Evolutionary conservation across 2,329 filamentous ascomycete species (phyloP).

Genomic region (Ascochyta pisi): DNA sequence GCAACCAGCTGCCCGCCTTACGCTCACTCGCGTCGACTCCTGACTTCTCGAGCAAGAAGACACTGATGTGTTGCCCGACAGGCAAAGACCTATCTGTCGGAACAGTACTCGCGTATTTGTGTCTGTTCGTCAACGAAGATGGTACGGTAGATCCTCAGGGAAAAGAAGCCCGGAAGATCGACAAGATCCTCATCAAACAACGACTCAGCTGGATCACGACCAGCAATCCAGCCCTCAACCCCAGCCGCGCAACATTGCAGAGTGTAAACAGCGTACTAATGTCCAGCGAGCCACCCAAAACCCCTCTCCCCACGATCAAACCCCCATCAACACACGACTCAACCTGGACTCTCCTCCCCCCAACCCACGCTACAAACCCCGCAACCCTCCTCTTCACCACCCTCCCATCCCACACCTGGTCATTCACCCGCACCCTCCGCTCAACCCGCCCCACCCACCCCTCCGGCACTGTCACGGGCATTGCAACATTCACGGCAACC

Average conservation of each 20-base stretch:
- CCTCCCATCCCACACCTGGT: constrained; percentile 57
- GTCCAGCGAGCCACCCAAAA: constrained; percentile 35
- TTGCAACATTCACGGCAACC: constrained; percentile 58
- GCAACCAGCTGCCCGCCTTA: constrained; percentile 71
- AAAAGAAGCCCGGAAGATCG: constrained; percentile 52
- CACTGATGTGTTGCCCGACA: constrained; percentile 71
- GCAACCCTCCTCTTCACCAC: constrained; percentile 20
- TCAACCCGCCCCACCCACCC: constrained; percentile 67
- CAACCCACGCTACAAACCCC: background rate
- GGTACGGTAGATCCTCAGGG: constrained; percentile 52
- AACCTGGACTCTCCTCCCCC: background rate
- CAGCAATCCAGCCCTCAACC: constrained; percentile 79
- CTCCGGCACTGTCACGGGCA: constrained; percentile 70
- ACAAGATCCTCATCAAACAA: constrained; percentile 79
- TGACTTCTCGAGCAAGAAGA: constrained; percentile 5
- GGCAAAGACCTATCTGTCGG: constrained; percentile 84
- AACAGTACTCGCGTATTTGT: constrained; percentile 76
- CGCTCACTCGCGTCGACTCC: constrained; percentile 57
- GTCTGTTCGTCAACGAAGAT: constrained; percentile 71
- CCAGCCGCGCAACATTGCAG: constrained; percentile 83
- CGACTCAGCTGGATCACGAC: constrained; percentile 84
- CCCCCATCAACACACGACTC: background rate
- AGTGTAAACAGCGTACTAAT: constrained; percentile 92
- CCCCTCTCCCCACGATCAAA: background rate
- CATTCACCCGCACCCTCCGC: constrained; percentile 63